Evolutionary conservation across 306 rosid species (phyloP), one percentile per base, ranked within the genome.

Genomic region (Begonia masoniana): DNA sequence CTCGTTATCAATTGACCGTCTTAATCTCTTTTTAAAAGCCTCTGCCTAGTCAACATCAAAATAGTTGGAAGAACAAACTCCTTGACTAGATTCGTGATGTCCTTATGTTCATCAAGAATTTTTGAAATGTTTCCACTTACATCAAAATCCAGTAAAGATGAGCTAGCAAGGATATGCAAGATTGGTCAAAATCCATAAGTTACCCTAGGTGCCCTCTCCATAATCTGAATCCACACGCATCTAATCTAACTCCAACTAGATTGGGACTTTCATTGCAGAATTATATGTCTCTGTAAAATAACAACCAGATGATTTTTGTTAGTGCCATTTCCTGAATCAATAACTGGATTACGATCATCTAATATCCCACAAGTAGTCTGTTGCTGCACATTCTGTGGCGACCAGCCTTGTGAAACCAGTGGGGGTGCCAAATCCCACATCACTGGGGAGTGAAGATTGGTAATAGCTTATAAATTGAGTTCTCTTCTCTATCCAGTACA

Each of bases 21-120:
- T 79, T 66, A 91, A 59, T 66, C 65, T 83, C 47, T 85, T 84
- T 71, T 61, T 91, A 48, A 73, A 81, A 42, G 86, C 92, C 51
- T 83, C 46, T 77, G 81, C 59, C 59, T 76, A 49, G 78, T 65
- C 41, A 96, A 77, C 51, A 78, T 62, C 74, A 61, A 58, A 55
- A 56, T 41, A 49, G 75, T 49, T 26, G 85, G 76, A 68, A 80
- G 70, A 64, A 73, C 82, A 56, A 71, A 54, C 66, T 77, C 75
- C 75, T 76, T 87, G 41, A 74, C 69, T 39, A 77, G 79, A 59
- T 79, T 84, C 71, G 78, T 80, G 19, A 77, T 65, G 50, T 81
- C 84, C 71, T 74, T 76, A 49, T 73, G 19, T 49, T 77, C 85
- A 51, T 75, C 89, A 66, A 83, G 71, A 17, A 83, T 73, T 67